Percentiles rank a stretch among this genome's conserved stretches.
phyloP scores from a whole-genome alignment of 2,329 filamentous ascomycete genomes.

The Onygenales sp. region DNA sequence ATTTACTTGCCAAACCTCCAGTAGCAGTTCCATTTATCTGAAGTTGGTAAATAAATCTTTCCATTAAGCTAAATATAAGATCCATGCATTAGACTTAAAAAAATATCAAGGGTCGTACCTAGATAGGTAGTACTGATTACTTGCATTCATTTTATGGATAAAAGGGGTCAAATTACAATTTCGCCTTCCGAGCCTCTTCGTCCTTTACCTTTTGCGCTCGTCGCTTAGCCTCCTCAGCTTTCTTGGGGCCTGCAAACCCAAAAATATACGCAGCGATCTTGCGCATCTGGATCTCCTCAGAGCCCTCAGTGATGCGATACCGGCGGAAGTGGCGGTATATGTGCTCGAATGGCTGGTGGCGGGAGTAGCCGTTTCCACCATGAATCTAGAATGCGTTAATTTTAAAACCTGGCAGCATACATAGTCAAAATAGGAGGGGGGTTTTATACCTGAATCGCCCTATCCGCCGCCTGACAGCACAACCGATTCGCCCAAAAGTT shows the following conservation, averaged over 20 bases:
- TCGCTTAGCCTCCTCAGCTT: slow-evolving; percentile 5
- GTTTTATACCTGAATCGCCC: slow-evolving; percentile 46
- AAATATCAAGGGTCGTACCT: no score
- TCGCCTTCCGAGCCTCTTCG: slow-evolving; percentile 9
- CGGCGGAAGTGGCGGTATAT: slow-evolving; percentile 56
- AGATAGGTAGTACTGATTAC: background rate
- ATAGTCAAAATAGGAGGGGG: background rate
- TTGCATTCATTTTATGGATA: no score
- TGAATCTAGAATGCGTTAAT: slow-evolving; percentile 27
- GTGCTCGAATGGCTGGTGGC: slow-evolving; percentile 53
- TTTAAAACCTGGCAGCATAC: background rate
- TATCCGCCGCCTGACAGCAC: slow-evolving; percentile 51
- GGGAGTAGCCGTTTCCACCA: slow-evolving; percentile 50
- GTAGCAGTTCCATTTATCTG: no score
- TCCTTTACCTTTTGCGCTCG: slow-evolving; percentile 10
- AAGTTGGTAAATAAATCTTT: no score
- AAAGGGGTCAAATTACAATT: slow-evolving; percentile 1
- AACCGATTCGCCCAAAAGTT: slow-evolving; percentile 57
- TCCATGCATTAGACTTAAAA: no score
- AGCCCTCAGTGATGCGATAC: slow-evolving; percentile 56
- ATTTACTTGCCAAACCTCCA: no score
- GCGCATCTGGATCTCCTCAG: slow-evolving; percentile 58
- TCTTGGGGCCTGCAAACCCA: slow-evolving; percentile 27
- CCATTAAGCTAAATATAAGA: no score
- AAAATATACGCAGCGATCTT: slow-evolving; percentile 53